A percentile compares a stretch with the other conserved stretches of the same genome.
phyloP scores from a whole-genome alignment of 78 protist species.

The Dictyostelium citrinum region DNA sequence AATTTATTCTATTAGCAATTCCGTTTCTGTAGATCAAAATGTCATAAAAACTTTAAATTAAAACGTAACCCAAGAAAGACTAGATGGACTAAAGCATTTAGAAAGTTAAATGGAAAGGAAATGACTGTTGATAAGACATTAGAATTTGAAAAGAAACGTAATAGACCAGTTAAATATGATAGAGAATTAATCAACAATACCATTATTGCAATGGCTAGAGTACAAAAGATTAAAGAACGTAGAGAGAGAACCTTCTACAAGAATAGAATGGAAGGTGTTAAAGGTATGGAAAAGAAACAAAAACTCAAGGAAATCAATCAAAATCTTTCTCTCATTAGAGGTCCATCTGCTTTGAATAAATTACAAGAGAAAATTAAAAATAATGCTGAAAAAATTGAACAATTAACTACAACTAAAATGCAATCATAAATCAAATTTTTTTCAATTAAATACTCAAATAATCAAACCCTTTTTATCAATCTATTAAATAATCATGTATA shows the following conservation, averaged over 20 bases:
- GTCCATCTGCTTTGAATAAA: conserved; percentile 46
- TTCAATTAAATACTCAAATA: background rate
- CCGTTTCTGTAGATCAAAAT: conserved; percentile 97
- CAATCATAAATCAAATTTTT: background rate
- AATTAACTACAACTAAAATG: conserved; percentile 1
- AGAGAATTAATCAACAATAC: conserved; percentile 86
- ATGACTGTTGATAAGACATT: conserved; percentile 92
- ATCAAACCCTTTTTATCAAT: background rate
- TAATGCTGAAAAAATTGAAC: conserved; percentile 16
- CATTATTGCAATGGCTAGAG: conserved; percentile 38
- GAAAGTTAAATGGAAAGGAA: conserved; percentile 96
- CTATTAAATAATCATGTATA: background rate
- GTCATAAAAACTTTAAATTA: conserved; percentile 95
- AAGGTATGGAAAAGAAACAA: background rate
- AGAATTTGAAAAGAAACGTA: conserved; percentile 96
- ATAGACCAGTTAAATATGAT: conserved; percentile 96
- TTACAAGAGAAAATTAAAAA: conserved; percentile 10
- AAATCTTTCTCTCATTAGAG: conserved; percentile 13
- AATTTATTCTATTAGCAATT: conserved; percentile 58
- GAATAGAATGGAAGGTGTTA: conserved; percentile 45
- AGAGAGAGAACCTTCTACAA: conserved; percentile 27
- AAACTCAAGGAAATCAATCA: conserved; percentile 26
- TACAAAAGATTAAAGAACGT: conserved; percentile 44
- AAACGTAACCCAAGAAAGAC: conserved; percentile 98
- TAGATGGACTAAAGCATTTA: conserved; percentile 99